A percentile compares a stretch with the other conserved stretches of the same genome.
These are phyloP conservation scores for Glonium stellatum DNA, from an alignment of 495 filamentous ascomycete genomes.

Conservation along the genomic window DNA sequence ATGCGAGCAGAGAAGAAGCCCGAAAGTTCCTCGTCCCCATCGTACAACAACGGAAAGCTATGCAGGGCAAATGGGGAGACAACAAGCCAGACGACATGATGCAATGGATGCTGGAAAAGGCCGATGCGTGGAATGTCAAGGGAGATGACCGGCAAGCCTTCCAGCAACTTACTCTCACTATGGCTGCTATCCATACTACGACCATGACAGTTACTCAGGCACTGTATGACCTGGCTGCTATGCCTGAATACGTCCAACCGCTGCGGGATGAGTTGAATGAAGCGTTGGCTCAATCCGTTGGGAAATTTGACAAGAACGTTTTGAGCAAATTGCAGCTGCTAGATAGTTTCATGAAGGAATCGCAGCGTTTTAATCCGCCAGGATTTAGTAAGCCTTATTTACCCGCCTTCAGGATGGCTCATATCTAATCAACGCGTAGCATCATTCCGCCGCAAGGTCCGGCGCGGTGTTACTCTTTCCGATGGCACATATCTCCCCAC, in stretches of 20 bases:
- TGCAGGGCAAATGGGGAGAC: conserved; percentile 5
- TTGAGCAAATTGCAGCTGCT: conserved; percentile 43
- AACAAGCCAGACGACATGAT: conserved; percentile 24
- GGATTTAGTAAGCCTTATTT: conserved; percentile 13
- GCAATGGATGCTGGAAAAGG: conserved; percentile 27
- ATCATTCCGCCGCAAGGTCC: conserved; percentile 23
- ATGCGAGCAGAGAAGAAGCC: not conserved
- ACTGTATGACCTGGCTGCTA: conserved; percentile 42
- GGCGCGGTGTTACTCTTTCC: conserved; percentile 20
- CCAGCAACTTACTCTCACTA: conserved; percentile 17
- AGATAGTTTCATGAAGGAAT: conserved; percentile 53
- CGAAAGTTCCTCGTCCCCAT: conserved; percentile 12
- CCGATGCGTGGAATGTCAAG: not conserved
- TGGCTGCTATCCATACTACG: conserved; percentile 30
- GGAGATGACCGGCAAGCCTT: conserved; percentile 7
- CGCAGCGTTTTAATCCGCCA: conserved; percentile 38
- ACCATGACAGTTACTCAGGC: conserved; percentile 12
- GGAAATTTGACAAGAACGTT: conserved; percentile 37
- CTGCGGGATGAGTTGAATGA: conserved; percentile 48
- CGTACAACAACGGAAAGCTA: conserved; percentile 13
- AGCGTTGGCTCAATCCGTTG: conserved; percentile 29
- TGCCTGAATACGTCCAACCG: conserved; percentile 40
- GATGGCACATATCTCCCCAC: conserved; percentile 24
- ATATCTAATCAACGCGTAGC: not conserved
- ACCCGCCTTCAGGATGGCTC: too few relatives aligned